A percentile compares a stretch with the other conserved stretches of the same genome.
Evolutionary conservation across 768 basidiomycete genomes (phyloP).

Genomic region (Phylloporus arenicola): DNA sequence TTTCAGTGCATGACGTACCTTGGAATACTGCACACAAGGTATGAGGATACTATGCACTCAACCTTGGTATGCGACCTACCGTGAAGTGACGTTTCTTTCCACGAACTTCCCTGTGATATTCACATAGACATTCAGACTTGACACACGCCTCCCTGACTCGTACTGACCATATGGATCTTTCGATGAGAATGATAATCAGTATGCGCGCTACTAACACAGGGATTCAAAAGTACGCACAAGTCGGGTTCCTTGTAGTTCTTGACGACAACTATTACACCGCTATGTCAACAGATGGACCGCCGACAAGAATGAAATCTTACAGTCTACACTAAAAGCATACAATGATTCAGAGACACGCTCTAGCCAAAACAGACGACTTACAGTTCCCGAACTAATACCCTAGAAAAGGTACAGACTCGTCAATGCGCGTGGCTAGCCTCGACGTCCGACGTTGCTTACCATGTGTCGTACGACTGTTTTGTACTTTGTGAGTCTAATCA

Average conservation of each 20-base stretch:
- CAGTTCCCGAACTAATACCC: constrained; percentile 72
- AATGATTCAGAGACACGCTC: neutral
- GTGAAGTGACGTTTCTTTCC: constrained; percentile 82
- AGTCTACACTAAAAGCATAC: constrained; percentile 53
- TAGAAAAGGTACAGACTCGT: constrained; percentile 21
- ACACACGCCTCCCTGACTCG: constrained; percentile 23
- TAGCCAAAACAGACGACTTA: constrained; percentile 34
- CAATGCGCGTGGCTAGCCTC: neutral
- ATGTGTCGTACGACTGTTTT: constrained; percentile 52
- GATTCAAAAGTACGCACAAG: constrained; percentile 46
- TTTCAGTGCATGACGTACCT: constrained; percentile 40
- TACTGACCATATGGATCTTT: constrained; percentile 76
- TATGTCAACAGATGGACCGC: neutral
- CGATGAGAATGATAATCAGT: neutral
- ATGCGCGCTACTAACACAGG: neutral
- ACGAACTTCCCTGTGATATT: constrained; percentile 74
- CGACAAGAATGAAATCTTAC: constrained; percentile 34
- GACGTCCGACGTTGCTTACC: constrained; percentile 31
- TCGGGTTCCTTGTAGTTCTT: constrained; percentile 69
- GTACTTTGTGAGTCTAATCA: constrained; percentile 2
- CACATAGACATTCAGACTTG: constrained; percentile 20
- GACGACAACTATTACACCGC: constrained; percentile 54
- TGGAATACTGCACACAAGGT: constrained; percentile 56
- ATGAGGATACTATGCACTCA: constrained; percentile 1
- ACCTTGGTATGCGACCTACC: constrained; percentile 36